Percentiles rank a stretch among this genome's conserved stretches.
These are phyloP conservation scores for Zancudomyces culisetae DNA, from an alignment of 371 early-diverging fungal species.

Conservation along the genomic window DNA sequence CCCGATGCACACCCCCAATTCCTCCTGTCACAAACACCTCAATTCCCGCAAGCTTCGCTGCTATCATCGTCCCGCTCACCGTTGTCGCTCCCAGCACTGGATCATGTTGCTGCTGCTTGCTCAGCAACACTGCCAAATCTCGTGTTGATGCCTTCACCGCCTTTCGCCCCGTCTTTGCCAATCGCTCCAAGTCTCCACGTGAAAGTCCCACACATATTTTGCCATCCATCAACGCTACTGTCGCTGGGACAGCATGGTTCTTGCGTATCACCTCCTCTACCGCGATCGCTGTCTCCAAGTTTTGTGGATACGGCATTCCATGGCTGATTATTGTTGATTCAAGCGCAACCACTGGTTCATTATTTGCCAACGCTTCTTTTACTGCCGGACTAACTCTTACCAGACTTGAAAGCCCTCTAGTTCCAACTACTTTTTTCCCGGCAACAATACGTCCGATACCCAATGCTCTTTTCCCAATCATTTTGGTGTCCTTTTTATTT, in stretches of 20 bases:
- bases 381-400: conserved; percentile 5
- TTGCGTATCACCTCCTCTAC: conserved; percentile 56
- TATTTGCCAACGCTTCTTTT: conserved; percentile 30
- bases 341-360: conserved; percentile 69
- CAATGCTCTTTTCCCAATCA: too few relatives aligned
- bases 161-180: conserved; percentile 36
- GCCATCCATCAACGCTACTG: conserved; percentile 76
- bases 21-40: conserved; percentile 87
- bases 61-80: conserved; percentile 71
- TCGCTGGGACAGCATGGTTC: conserved; percentile 66
- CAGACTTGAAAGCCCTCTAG: too few relatives aligned
- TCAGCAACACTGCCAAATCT: conserved; percentile 55
- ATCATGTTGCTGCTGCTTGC: conserved; percentile 37
- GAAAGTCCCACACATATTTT: conserved; percentile 38
- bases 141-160: conserved; percentile 68
- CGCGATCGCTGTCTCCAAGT: conserved; percentile 55
- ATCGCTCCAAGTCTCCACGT: conserved; percentile 31
- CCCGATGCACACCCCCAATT: conserved; percentile 92
- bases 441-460: too few relatives aligned
- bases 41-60: conserved; percentile 70
- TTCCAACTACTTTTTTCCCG: too few relatives aligned
- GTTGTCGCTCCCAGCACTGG: conserved; percentile 83
- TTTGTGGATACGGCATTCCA: conserved; percentile 89
- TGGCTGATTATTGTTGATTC: conserved; percentile 89
- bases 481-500: too few relatives aligned